Evolutionary conservation across 306 rosid genomes (phyloP).

Genomic region (Begonia fuchsioides): DNA sequence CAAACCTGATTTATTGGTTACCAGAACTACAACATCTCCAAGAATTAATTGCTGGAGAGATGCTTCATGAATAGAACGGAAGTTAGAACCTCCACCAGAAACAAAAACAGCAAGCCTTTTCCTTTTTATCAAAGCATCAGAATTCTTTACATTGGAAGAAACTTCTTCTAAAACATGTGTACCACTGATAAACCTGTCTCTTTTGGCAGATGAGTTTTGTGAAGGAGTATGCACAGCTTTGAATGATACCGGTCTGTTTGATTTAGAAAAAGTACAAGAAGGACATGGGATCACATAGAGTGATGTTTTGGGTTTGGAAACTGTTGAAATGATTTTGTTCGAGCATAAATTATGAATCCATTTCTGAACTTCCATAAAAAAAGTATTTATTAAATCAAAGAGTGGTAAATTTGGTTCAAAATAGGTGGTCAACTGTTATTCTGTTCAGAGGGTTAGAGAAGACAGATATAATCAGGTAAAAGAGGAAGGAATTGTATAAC

Average conservation of each 20-base stretch:
- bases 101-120: conserved; percentile 76
- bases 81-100: conserved; percentile 91
- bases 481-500: too few relatives aligned
- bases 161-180: conserved; percentile 7
- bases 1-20: conserved; percentile 56
- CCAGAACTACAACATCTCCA: conserved; percentile 58
- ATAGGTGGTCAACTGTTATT: too few relatives aligned
- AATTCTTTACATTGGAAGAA: conserved; percentile 5
- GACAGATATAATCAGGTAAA: too few relatives aligned
- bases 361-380: conserved; percentile 24
- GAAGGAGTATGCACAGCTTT: conserved; percentile 9
- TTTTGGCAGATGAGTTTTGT: conserved; percentile 7
- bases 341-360: conserved; percentile 25
- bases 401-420: too few relatives aligned
- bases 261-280: conserved; percentile 16
- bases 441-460: too few relatives aligned
- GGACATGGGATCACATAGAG: conserved; percentile 10
- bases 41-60: conserved; percentile 39
- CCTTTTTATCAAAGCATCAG: conserved; percentile 17
- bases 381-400: too few relatives aligned
- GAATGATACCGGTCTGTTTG: conserved; percentile 14
- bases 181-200: conserved; percentile 15
- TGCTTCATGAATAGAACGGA: conserved; percentile 59
- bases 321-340: conserved; percentile 9
- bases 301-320: conserved; percentile 15